Percentiles rank a stretch among this genome's conserved stretches.
phyloP scores from a whole-genome alignment of 2,329 filamentous ascomycete species.

The Acarospora socialis region DNA sequence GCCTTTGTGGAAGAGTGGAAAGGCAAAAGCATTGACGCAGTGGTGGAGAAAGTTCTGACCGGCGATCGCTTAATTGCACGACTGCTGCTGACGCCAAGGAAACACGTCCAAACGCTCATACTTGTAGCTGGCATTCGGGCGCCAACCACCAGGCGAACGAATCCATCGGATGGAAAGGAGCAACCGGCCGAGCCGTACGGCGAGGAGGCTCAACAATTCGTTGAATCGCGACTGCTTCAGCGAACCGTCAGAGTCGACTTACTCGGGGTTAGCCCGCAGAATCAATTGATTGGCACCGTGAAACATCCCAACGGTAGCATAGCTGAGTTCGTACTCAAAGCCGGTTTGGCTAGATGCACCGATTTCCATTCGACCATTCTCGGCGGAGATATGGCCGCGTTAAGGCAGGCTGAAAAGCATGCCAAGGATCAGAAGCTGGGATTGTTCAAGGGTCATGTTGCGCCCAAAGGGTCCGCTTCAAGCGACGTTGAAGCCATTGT shows the following conservation, averaged over 20 bases:
- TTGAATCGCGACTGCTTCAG: constrained; percentile 75
- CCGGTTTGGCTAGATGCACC: constrained; percentile 80
- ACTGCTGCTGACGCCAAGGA: constrained; percentile 62
- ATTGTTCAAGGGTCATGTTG: constrained; percentile 67
- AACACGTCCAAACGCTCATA: constrained; percentile 80
- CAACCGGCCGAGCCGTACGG: constrained; percentile 81
- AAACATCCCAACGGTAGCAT: constrained; percentile 87
- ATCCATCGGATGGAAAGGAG: constrained; percentile 61
- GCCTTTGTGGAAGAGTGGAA: constrained; percentile 70
- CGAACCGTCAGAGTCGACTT: constrained; percentile 70
- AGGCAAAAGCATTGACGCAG: constrained; percentile 66
- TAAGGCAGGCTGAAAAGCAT: constrained; percentile 73
- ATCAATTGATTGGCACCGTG: constrained; percentile 76
- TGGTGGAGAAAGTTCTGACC: constrained; percentile 82
- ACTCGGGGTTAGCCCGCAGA: constrained; percentile 76
- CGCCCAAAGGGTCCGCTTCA: constrained; percentile 44
- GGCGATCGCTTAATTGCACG: constrained; percentile 82
- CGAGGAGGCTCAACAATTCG: constrained; percentile 75
- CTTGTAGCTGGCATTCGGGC: constrained; percentile 79
- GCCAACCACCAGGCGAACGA: constrained; percentile 75
- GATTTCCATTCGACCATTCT: constrained; percentile 93
- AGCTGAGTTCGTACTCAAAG: constrained; percentile 75
- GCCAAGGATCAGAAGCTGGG: constrained; percentile 66
- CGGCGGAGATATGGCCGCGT: constrained; percentile 69
- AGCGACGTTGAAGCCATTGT: constrained; percentile 68